phyloP scores from a whole-genome alignment of 768 basidiomycete genomes.

The Amanita exitialis region DNA sequence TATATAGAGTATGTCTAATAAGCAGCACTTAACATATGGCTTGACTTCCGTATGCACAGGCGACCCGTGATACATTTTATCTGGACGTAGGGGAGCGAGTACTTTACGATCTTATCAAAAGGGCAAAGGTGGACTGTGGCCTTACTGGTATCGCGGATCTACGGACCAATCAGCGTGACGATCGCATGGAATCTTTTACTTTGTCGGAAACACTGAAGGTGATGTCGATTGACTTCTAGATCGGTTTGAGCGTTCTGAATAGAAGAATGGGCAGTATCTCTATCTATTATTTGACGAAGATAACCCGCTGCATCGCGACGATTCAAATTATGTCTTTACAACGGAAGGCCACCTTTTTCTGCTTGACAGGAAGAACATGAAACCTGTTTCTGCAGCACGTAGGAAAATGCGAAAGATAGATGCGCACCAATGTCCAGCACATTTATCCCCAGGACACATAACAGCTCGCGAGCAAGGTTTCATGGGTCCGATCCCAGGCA shows the following conservation, averaged over 20 bases:
- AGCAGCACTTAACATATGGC: neutral
- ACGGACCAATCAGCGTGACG: conserved; percentile 66
- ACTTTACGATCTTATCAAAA: conserved; percentile 59
- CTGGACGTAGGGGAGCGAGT: conserved; percentile 85
- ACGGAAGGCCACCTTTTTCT: conserved; percentile 90
- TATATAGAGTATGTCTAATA: conserved; percentile 64
- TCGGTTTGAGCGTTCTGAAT: neutral
- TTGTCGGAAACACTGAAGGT: conserved; percentile 91
- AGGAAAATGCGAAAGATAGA: conserved; percentile 54
- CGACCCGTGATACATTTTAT: conserved; percentile 88
- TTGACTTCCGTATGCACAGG: conserved; percentile 34
- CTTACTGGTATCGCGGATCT: conserved; percentile 77
- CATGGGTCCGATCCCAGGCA: conserved; percentile 49
- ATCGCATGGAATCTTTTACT: conserved; percentile 97
- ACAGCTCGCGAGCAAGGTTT: conserved; percentile 19
- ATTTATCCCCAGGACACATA: conserved; percentile 33
- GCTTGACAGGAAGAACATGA: conserved; percentile 45
- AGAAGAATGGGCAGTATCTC: conserved; percentile 53
- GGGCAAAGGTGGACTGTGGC: conserved; percentile 81
- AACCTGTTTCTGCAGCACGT: conserved; percentile 46
- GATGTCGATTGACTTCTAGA: conserved; percentile 1
- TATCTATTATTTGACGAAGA: conserved; percentile 88
- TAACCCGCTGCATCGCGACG: conserved; percentile 61
- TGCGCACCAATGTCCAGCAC: conserved; percentile 67
- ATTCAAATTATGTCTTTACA: conserved; percentile 85